These are phyloP conservation scores for Cornus florida DNA, from an alignment of 148 eudicot species.

Conservation along the genomic window DNA sequence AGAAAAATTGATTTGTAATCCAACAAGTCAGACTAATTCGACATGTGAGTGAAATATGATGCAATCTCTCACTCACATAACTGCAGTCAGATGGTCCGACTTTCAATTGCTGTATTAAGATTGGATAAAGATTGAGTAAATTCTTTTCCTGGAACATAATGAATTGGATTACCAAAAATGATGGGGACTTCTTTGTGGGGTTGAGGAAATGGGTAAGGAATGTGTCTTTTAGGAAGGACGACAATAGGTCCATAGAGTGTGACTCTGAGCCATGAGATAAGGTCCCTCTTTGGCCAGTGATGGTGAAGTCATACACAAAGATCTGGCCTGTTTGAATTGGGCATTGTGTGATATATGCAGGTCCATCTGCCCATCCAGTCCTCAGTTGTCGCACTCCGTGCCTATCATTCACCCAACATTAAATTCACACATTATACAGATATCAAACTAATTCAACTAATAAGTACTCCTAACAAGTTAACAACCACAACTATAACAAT, in stretches of 20 bases:
- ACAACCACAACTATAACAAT: not conserved
- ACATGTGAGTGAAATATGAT: no score
- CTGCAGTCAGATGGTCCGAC: no score
- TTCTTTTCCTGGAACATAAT: not conserved
- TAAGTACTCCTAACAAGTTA: not conserved
- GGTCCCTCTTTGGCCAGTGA: conserved; percentile 34
- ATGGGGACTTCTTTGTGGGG: conserved; percentile 35
- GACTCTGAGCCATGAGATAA: conserved; percentile 27
- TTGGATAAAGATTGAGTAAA: not conserved
- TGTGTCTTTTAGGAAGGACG: conserved; percentile 24
- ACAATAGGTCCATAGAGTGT: conserved; percentile 32
- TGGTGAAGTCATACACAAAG: conserved; percentile 30
- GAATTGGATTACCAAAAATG: conserved; percentile 21
- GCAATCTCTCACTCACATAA: no score
- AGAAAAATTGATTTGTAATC: no score
- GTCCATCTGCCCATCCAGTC: conserved; percentile 37
- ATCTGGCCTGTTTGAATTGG: conserved; percentile 28
- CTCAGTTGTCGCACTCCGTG: conserved; percentile 30
- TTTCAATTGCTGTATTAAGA: no score
- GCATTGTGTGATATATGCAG: conserved; percentile 33
- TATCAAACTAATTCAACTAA: not conserved
- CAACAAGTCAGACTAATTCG: no score
- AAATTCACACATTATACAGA: not conserved
- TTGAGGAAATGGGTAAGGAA: conserved; percentile 26
- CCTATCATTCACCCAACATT: conserved; percentile 6